A percentile compares a stretch with the other conserved stretches of the same genome.
Evolutionary conservation across 257 asterid genomes (phyloP).

Genomic region (Solanum dulcamara): DNA sequence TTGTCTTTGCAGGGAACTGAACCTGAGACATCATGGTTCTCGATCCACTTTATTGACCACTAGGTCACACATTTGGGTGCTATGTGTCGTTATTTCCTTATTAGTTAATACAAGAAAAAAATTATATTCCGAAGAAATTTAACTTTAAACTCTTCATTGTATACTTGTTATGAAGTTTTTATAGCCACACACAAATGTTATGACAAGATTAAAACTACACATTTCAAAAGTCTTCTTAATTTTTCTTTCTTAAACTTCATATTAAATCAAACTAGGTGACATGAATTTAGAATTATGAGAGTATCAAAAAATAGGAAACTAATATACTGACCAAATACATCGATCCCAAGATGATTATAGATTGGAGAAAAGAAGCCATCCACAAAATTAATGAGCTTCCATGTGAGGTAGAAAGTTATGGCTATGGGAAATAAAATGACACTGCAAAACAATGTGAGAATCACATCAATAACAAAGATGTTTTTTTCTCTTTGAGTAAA

Average conservation of each 20-base stretch:
- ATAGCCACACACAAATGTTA: not conserved
- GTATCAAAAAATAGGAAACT: not conserved
- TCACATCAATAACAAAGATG: not conserved
- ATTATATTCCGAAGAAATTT: not conserved
- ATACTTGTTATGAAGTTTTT: not conserved
- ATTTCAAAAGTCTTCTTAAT: not conserved
- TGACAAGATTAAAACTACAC: not conserved
- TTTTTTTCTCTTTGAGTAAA: not conserved
- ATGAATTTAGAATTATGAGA: not conserved
- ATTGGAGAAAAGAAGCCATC: conserved; percentile 20
- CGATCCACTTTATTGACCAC: not conserved
- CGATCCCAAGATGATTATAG: conserved; percentile 9
- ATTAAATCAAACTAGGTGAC: not conserved
- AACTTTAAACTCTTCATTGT: too few species aligned
- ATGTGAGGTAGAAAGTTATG: conserved; percentile 14
- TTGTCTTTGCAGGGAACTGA: not conserved
- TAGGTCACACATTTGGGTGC: not conserved
- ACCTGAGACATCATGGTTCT: too few species aligned
- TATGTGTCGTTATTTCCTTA: not conserved
- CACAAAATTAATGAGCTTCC: conserved; percentile 6
- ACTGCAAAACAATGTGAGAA: not conserved
- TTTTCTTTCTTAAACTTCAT: not conserved
- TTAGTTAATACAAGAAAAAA: too few species aligned
- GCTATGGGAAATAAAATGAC: conserved; percentile 13
- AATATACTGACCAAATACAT: conserved; percentile 8